Conservation (phyloP, 768 basidiomycete species). For the Multifurca ochricompacta region DNA sequence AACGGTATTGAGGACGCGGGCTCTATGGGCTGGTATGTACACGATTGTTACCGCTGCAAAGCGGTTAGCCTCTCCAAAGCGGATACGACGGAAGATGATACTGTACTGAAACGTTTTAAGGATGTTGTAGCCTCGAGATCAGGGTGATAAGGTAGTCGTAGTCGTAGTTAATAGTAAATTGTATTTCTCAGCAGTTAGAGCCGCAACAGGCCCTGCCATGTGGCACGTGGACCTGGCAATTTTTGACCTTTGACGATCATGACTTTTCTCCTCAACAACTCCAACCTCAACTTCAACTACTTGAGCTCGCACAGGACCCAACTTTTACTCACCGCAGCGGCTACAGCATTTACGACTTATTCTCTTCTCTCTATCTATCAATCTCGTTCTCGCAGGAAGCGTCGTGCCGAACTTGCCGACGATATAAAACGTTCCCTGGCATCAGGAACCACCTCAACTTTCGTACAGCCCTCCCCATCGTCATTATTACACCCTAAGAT, state of each 20-base stretch:
- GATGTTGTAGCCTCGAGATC: not conserved
- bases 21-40: slow-evolving; percentile 1
- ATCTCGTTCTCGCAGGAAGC: slow-evolving; percentile 36
- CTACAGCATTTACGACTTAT: slow-evolving; percentile 56
- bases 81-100: not conserved
- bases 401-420: slow-evolving; percentile 48
- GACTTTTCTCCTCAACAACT: not conserved
- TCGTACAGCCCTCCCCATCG: slow-evolving; percentile 1
- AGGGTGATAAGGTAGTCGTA: too few species aligned
- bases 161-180: not conserved
- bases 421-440: slow-evolving; percentile 48
- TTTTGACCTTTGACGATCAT: not conserved
- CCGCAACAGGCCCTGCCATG: not conserved
- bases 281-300: slow-evolving; percentile 27
- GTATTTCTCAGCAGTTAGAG: not conserved
- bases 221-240: not conserved
- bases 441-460: not conserved
- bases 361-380: slow-evolving; percentile 53
- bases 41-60: not conserved
- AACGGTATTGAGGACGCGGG: not conserved
- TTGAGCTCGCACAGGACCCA: slow-evolving; percentile 50
- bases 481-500: not conserved
- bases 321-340: slow-evolving; percentile 55
- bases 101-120: not conserved
- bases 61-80: not conserved